Percentiles rank a stretch among this genome's conserved stretches.
Conservation (phyloP, 2,329 filamentous ascomycete genomes). For the Gnomoniopsis smithogilvyi region DNA sequence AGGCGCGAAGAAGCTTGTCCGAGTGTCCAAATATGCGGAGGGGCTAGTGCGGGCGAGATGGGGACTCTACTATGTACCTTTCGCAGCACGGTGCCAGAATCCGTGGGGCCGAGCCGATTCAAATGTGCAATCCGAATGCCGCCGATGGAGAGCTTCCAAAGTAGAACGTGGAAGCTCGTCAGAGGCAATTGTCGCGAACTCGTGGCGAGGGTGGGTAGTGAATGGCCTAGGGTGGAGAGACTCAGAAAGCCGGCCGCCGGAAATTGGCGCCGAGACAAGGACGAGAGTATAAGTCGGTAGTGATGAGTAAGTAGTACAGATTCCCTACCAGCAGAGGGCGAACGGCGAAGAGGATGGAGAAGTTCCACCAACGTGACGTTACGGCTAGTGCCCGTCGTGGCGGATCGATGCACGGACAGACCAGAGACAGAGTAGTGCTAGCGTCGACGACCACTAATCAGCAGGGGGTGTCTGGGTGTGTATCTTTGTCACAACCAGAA, state of each 20-base stretch:
- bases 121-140: conserved; percentile 4
- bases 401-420: conserved; percentile 6
- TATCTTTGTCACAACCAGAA: too few relatives aligned
- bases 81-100: conserved; percentile 13
- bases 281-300: background rate
- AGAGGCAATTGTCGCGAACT: background rate
- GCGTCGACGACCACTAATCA: too few relatives aligned
- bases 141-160: conserved; percentile 14
- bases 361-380: conserved; percentile 9
- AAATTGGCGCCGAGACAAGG: background rate
- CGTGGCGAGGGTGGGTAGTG: background rate
- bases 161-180: conserved; percentile 5
- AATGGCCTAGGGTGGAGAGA: conserved; percentile 1
- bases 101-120: conserved; percentile 10
- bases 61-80: conserved; percentile 11
- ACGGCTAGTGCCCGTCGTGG: background rate
- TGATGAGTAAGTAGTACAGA: background rate
- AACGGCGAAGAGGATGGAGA: background rate
- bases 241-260: background rate
- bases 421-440: background rate
- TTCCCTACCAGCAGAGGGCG: background rate
- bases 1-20: background rate
- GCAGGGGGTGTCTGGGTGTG: too few relatives aligned
- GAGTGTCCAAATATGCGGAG: conserved; percentile 1
- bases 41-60: conserved; percentile 8